phyloP scores from a whole-genome alignment of 345 rosid species.

The Moricandia arvensis region DNA sequence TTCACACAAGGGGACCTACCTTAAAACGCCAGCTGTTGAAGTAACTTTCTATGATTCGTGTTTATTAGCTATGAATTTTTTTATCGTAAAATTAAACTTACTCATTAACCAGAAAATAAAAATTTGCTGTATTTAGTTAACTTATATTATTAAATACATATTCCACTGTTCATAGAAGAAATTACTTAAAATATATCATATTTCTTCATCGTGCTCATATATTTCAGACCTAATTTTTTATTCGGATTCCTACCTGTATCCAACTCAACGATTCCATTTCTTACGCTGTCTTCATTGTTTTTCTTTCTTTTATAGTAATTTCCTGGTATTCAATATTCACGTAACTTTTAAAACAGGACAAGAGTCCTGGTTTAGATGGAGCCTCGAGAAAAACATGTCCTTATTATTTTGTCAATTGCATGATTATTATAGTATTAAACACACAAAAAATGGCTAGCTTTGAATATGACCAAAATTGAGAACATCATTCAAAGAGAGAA shows the following conservation, averaged over 20 bases:
- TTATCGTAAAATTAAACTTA: not conserved
- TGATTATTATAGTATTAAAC: not conserved
- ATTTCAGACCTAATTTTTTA: slow-evolving; percentile 9
- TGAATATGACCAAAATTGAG: not conserved
- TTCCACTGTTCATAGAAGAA: not conserved
- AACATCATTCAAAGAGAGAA: not conserved
- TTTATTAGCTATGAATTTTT: not conserved
- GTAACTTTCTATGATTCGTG: not conserved
- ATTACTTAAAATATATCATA: too few species aligned
- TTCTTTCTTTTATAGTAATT: not conserved
- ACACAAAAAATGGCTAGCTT: not conserved
- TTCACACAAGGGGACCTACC: not conserved
- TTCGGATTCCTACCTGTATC: slow-evolving; percentile 26
- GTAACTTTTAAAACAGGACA: not conserved
- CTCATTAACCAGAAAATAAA: not conserved
- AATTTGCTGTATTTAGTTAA: not conserved
- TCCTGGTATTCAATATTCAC: slow-evolving; percentile 2
- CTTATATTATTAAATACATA: not conserved
- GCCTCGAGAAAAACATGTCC: slow-evolving; percentile 23
- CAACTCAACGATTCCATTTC: slow-evolving; percentile 30
- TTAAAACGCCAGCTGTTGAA: not conserved
- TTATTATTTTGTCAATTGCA: slow-evolving; percentile 3
- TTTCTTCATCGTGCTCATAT: slow-evolving; percentile 1
- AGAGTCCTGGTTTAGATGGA: slow-evolving; percentile 4
- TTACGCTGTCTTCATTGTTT: slow-evolving; percentile 1